phyloP scores from a whole-genome alignment of 1,139 yeast genomes.

The Saccharomyces pastorianus region DNA sequence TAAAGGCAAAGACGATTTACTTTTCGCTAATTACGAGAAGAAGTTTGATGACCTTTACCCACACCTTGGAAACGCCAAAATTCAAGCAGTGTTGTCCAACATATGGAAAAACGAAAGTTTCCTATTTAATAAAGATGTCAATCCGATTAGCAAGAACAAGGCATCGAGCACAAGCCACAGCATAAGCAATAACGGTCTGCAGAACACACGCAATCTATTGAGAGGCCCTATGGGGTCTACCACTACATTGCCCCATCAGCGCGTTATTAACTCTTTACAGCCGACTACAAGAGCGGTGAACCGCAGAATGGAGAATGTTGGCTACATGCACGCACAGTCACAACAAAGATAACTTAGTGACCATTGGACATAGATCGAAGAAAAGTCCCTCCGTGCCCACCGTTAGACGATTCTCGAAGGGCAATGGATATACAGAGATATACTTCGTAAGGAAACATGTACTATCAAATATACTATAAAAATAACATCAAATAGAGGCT shows the following conservation, averaged over 20 bases:
- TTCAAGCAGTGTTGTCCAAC: conserved; percentile 20
- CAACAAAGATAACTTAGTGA: background rate
- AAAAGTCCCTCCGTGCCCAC: too few species aligned
- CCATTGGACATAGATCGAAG: too few species aligned
- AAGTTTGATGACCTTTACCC: conserved; percentile 20
- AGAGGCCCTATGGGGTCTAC: conserved; percentile 17
- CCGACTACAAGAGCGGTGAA: conserved; percentile 31
- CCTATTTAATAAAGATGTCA: conserved; percentile 22
- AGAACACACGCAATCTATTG: conserved; percentile 10
- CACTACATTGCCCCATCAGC: conserved; percentile 20
- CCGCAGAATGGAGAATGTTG: conserved; percentile 32
- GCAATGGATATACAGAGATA: background rate
- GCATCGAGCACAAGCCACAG: conserved; percentile 6
- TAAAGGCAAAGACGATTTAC: background rate
- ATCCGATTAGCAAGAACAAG: conserved; percentile 17
- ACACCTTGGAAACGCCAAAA: conserved; percentile 16
- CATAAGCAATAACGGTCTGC: conserved; percentile 6
- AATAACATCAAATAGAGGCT: too few species aligned
- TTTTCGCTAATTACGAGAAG: conserved; percentile 4
- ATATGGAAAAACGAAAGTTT: conserved; percentile 29
- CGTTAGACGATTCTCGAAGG: too few species aligned
- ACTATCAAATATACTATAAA: too few species aligned
- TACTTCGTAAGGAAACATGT: too few species aligned
- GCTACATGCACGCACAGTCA: background rate
- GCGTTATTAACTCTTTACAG: conserved; percentile 25